Evolutionary conservation across 2,329 filamentous ascomycete species (phyloP).

Genomic region (Ophiocordyceps camponoti-rufipedis): DNA sequence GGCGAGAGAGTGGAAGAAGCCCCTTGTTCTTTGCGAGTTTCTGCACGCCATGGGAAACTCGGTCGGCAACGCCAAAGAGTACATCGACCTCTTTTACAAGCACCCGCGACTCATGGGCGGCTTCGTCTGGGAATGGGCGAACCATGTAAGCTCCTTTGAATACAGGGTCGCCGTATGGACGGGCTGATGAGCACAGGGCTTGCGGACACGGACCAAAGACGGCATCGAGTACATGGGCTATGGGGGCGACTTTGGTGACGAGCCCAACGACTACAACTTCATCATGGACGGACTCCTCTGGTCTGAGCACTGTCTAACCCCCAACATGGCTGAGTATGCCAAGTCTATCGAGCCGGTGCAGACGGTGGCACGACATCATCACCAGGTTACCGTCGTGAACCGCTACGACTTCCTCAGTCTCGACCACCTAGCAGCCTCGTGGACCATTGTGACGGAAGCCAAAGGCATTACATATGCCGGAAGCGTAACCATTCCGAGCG

Average conservation of each 20-base stretch:
- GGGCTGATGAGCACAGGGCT: constrained; percentile 7
- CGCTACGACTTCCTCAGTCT: constrained; percentile 34
- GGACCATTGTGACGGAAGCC: constrained; percentile 22
- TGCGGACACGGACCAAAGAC: constrained; percentile 23
- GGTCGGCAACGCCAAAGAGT: constrained; percentile 47
- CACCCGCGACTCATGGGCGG: constrained; percentile 36
- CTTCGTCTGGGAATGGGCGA: constrained; percentile 47
- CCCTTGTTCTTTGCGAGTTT: constrained; percentile 37
- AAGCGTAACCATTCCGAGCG: constrained; percentile 20
- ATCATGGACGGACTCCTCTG: constrained; percentile 33
- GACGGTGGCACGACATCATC: constrained; percentile 22
- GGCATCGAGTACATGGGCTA: constrained; percentile 34
- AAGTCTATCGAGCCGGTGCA: constrained; percentile 42
- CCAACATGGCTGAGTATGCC: constrained; percentile 34
- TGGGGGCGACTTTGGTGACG: constrained; percentile 43
- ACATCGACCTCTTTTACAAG: constrained; percentile 45
- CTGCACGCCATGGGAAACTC: constrained; percentile 55
- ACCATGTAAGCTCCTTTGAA: constrained; percentile 18
- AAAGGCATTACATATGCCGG: constrained; percentile 11
- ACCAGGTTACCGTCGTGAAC: constrained; percentile 28
- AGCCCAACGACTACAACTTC: constrained; percentile 40
- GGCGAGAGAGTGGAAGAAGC: constrained; percentile 29
- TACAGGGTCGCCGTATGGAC: background rate
- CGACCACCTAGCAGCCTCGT: constrained; percentile 28
- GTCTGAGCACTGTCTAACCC: constrained; percentile 29